Base-by-base conservation (phyloP, 768 basidiomycete species). In the Sporobolomyces pararoseus region DNA sequence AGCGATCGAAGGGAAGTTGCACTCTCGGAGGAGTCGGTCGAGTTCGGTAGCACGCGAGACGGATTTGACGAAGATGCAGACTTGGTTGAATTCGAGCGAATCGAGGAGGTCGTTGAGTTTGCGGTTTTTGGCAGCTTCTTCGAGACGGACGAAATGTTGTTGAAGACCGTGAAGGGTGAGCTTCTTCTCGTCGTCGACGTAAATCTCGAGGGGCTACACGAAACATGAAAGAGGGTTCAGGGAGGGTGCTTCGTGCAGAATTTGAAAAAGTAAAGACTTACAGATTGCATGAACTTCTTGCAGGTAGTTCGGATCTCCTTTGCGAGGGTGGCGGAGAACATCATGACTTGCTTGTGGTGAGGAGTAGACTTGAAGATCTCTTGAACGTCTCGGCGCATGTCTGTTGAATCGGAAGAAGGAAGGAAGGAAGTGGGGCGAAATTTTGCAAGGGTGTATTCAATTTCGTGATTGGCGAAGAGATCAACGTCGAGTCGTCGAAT, bases 321-420 rank as follows among this genome's bases (percentile, higher is more conserved):
- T 66, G 91, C 87, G 70, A 99, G 82, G 1, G 96, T 99, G 47
- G 96, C 96, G 77, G 92, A 95, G 84, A 99, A 99, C 96, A 99
- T 99, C 96, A 99, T 99, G 75, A 99, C 96, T 84, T 99, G 95
- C 84, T 99, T 99, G 85, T 96, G 93, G 81, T 96, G 95, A 59
- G 96, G 96, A 25, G 96, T 98, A 23, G 91, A 86, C 77, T 95
- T 89, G 86, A 98, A 99, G 78, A 99, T 98, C 83, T 99, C 96
- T 87, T 99, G 96, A 74, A 99, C 95, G 80, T 99, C 96, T 79
- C 96, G 91, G 83, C 96, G 95, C 96, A 99, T 99, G 88, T 98
- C 96, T 99, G 86, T 81, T 84, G 12, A 21, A 83, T 83, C 23
- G 52, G 51, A 32, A 25, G 35, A 23, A 32, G 54, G 29, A 44